A percentile compares a stretch with the other conserved stretches of the same genome.
Conservation (phyloP, 306 rosid species). For the Acacia confusa region DNA sequence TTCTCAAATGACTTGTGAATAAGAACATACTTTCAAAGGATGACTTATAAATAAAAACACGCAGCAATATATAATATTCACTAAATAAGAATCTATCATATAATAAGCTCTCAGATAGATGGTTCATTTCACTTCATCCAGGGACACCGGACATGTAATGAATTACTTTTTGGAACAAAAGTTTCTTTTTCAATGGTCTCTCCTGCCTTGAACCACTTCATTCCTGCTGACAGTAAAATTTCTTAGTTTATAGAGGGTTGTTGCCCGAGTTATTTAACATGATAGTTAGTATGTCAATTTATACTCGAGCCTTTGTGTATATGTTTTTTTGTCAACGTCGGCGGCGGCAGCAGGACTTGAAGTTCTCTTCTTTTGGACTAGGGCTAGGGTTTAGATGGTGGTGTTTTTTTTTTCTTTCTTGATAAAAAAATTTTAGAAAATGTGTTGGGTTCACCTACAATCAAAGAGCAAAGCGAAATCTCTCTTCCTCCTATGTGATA, state of each 20-base stretch:
- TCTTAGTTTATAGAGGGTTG: background rate
- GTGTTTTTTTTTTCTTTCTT: no score
- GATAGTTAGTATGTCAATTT: background rate
- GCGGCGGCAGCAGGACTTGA: background rate
- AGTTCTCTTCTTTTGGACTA: no score
- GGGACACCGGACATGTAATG: no score
- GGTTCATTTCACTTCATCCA: background rate
- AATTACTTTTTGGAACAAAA: background rate
- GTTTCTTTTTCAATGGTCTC: background rate
- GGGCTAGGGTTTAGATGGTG: no score
- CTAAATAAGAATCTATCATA: background rate
- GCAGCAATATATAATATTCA: no score
- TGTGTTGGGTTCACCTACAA: no score
- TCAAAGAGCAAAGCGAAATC: no score
- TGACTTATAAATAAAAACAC: no score
- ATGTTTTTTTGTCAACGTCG: background rate
- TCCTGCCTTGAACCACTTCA: background rate
- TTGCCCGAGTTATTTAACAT: background rate
- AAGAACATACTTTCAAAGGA: no score
- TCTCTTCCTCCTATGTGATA: no score
- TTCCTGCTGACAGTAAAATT: background rate
- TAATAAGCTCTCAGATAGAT: background rate
- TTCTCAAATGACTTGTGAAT: no score
- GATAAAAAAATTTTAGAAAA: no score
- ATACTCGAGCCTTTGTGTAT: background rate